Conservation (phyloP, 2,329 filamentous ascomycete genomes). For the Didymella keratinophila region DNA sequence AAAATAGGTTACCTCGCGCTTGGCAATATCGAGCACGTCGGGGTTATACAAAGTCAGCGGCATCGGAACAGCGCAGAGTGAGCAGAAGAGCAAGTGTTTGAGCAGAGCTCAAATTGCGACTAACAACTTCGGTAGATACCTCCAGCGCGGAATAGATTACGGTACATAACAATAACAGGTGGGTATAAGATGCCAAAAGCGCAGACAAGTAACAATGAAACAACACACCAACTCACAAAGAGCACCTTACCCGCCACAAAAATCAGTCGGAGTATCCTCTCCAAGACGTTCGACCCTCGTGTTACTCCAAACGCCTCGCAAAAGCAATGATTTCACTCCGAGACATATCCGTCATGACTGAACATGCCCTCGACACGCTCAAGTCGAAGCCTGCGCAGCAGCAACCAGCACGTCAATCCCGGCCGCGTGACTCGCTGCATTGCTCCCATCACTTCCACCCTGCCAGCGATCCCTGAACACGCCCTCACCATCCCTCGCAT, state of each 20-base stretch:
- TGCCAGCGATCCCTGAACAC: conserved; percentile 67
- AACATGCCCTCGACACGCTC: background rate
- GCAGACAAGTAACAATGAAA: background rate
- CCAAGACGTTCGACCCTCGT: background rate
- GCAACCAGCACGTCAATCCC: conserved; percentile 72
- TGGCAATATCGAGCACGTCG: too few species aligned
- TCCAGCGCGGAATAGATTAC: too few species aligned
- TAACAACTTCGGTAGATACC: too few species aligned
- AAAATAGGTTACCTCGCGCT: too few species aligned
- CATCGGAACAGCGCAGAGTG: too few species aligned
- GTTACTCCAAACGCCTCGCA: background rate
- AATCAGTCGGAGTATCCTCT: background rate
- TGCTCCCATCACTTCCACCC: conserved; percentile 61
- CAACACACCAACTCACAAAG: background rate
- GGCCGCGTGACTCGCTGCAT: conserved; percentile 67
- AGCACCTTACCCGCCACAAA: background rate
- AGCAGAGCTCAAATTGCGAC: too few species aligned
- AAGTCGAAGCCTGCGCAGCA: conserved; percentile 24
- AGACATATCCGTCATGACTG: background rate
- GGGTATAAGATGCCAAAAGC: conserved; percentile 14
- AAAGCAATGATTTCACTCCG: conserved; percentile 5
- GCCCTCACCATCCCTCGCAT: conserved; percentile 48
- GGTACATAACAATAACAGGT: background rate
- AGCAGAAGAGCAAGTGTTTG: too few species aligned
- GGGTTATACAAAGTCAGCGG: too few species aligned